Conservation (phyloP, 2,329 filamentous ascomycete species). For the Ceratocystis harringtonii region DNA sequence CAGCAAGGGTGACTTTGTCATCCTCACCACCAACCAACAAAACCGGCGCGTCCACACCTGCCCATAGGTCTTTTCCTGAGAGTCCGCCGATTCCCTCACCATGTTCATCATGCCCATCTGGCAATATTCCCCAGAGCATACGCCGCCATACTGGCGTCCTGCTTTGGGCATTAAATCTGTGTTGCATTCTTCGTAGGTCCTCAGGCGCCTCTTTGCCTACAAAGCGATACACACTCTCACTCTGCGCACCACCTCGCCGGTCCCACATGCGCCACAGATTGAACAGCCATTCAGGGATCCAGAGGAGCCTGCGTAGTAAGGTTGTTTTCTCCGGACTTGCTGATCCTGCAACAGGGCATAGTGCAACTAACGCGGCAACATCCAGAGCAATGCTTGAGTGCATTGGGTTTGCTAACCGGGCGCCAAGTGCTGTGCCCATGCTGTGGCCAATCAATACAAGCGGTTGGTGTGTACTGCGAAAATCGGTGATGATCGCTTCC, state of each 20-base stretch:
- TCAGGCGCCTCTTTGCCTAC: conserved; percentile 51
- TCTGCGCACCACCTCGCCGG: conserved; percentile 59
- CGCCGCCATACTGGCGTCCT: conserved; percentile 68
- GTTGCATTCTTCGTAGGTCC: conserved; percentile 51
- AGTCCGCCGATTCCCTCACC: conserved; percentile 46
- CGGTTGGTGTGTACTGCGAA: conserved; percentile 51
- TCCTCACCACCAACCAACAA: conserved; percentile 64
- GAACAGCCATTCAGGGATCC: conserved; percentile 58
- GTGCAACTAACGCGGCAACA: conserved; percentile 47
- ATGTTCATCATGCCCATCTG: conserved; percentile 36
- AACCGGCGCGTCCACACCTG: conserved; percentile 54
- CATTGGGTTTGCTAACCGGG: conserved; percentile 43
- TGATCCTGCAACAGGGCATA: conserved; percentile 62
- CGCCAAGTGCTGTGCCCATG: conserved; percentile 69
- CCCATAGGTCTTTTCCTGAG: conserved; percentile 57
- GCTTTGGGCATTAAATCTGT: conserved; percentile 69
- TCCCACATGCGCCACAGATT: conserved; percentile 66
- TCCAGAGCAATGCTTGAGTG: conserved; percentile 25
- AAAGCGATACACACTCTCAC: conserved; percentile 64
- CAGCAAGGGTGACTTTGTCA: conserved; percentile 60
- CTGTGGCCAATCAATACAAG: conserved; percentile 78
- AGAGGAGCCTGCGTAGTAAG: conserved; percentile 43
- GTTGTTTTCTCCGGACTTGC: conserved; percentile 32
- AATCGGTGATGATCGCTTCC: conserved; percentile 55
- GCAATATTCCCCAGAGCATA: conserved; percentile 57